These are phyloP conservation scores for Senna siamea DNA, from an alignment of 306 rosid species.

Conservation along the genomic window DNA sequence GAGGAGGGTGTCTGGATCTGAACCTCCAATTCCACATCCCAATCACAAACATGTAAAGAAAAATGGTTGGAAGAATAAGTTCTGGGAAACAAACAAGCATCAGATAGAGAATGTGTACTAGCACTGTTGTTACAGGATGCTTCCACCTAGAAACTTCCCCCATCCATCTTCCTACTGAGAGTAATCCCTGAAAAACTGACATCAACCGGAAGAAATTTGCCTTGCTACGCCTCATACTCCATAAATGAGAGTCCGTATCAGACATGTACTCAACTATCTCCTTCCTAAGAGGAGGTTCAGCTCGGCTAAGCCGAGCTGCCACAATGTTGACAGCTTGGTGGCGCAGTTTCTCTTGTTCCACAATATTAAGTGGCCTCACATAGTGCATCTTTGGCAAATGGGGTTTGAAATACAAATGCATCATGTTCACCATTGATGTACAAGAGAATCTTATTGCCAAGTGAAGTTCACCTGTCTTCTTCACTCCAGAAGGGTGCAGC, in stretches of 20 bases:
- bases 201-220: slow-evolving; percentile 80
- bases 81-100: slow-evolving; percentile 88
- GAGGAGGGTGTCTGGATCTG: slow-evolving; percentile 80
- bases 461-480: slow-evolving; percentile 90
- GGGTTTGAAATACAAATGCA: slow-evolving; percentile 68
- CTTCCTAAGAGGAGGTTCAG: slow-evolving; percentile 86
- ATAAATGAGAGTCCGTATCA: slow-evolving; percentile 78
- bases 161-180: slow-evolving; percentile 65
- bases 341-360: slow-evolving; percentile 78
- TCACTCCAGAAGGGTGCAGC: slow-evolving; percentile 80
- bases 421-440: slow-evolving; percentile 63
- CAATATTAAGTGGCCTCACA: slow-evolving; percentile 62
- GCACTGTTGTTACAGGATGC: slow-evolving; percentile 65
- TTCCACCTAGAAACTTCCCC: slow-evolving; percentile 82
- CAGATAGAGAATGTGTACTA: slow-evolving; percentile 78
- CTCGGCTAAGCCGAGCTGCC: slow-evolving; percentile 72
- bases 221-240: slow-evolving; percentile 98
- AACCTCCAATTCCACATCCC: slow-evolving; percentile 85
- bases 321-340: slow-evolving; percentile 68
- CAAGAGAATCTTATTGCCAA: slow-evolving; percentile 85
- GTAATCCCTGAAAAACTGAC: slow-evolving; percentile 58
- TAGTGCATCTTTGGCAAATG: slow-evolving; percentile 96
- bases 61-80: slow-evolving; percentile 80
- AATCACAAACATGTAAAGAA: slow-evolving; percentile 86
- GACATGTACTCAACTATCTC: slow-evolving; percentile 91